Percentiles rank a stretch among this genome's conserved stretches.
Conservation (phyloP, 78 protist species). For the Dictyostelium citrinum region DNA sequence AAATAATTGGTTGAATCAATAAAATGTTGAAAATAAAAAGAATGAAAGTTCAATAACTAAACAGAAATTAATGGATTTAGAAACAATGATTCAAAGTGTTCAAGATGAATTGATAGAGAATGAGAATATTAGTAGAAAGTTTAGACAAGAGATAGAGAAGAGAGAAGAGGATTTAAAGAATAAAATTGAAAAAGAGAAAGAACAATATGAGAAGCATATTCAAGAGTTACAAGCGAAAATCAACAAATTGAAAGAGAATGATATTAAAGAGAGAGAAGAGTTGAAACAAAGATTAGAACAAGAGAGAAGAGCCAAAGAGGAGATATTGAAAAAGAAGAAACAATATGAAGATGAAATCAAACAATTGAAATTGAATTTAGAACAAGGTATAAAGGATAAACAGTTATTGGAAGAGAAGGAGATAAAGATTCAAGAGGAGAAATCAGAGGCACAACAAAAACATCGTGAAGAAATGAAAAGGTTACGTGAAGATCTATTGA, state of each 20-base stretch:
- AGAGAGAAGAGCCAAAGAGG: conserved; percentile 58
- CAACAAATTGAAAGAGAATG: background rate
- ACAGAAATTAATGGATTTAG: conserved; percentile 39
- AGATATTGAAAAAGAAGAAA: conserved; percentile 18
- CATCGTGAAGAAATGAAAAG: conserved; percentile 63
- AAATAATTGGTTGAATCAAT: conserved; percentile 18
- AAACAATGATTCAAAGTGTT: conserved; percentile 12
- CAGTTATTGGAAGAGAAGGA: background rate
- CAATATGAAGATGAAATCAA: conserved; percentile 44
- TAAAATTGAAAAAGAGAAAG: conserved; percentile 60
- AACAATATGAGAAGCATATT: conserved; percentile 67
- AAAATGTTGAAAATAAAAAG: conserved; percentile 29
- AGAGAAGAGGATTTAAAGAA: conserved; percentile 59
- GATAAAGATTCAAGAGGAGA: conserved; percentile 25
- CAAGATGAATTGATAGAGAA: conserved; percentile 37
- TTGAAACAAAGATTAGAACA: conserved; percentile 24
- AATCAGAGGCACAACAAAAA: background rate
- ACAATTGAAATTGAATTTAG: conserved; percentile 18
- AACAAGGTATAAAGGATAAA: conserved; percentile 16
- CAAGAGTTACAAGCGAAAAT: conserved; percentile 43
- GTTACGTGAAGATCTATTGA: conserved; percentile 32
- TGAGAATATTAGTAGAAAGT: conserved; percentile 23
- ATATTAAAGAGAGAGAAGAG: conserved; percentile 37
- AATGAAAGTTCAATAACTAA: conserved; percentile 58
- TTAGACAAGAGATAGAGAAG: conserved; percentile 67